Evolutionary conservation across 1,139 yeast genomes (phyloP), one percentile per base, ranked within the genome.

Genomic region (Lodderomyces metapsilosis): DNA sequence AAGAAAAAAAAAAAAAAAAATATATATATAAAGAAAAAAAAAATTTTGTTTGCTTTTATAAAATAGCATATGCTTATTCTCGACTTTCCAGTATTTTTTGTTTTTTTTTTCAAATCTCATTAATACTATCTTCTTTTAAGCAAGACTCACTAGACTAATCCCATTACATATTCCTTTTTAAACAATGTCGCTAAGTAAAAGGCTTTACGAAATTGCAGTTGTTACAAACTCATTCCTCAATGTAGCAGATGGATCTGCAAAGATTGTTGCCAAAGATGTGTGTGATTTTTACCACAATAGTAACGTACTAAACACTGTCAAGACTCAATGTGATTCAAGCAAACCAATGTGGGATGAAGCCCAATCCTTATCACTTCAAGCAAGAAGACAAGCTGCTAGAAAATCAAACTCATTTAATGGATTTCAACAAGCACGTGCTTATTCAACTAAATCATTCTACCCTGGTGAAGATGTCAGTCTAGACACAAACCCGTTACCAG

Each of bases 271-370:
- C 5, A 46, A 52, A 16, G 68, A 67, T 52, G 38, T 54, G 42
- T 32, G 47, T 38, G 33, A 42, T 47, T 40, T 52, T 51, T 59
- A 52, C 48, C 38, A 52, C 25, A 41, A 42, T 39, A 54, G 59
- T 17, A 47, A 52, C 40, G 23, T 52, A 6, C 46, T 56, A 12
- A 45, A 55, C 18, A 55, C 57, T 15, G 38, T 61, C 48, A 42
- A 61, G 36, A 49, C 46, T 32, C 33, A 36, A 8, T 51, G 55
- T 34, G 68, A 68, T 43, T 38, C 51, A 23, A 30, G 12, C 7
- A 45, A 39, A 28, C 40, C 41, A 16, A 52, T 71, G 51, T 72
- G 66, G 60, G 47, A 53, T 2, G 62, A 62, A 8, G 57, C 62
- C 16, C 59, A 53, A 32, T 42, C 43, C 15, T 58, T 51, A 34